A percentile compares a stretch with the other conserved stretches of the same genome.
These are phyloP conservation scores for Monosporascus sp. DNA, from an alignment of 2,329 filamentous ascomycete genomes.

Conservation along the genomic window DNA sequence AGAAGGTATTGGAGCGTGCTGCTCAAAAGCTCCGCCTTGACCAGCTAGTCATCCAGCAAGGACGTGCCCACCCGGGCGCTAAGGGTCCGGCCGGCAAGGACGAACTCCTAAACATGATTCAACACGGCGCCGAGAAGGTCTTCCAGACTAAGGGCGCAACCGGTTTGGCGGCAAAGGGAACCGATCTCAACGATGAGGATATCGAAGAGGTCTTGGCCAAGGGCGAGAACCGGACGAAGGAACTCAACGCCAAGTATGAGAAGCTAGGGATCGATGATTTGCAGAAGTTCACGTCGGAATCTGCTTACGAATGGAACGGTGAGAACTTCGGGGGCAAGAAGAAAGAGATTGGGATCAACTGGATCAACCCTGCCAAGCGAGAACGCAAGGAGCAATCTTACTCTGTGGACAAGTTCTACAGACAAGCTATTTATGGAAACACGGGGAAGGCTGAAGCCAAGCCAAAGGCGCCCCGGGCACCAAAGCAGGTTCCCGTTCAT, in stretches of 20 bases:
- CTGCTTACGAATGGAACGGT: constrained; percentile 98
- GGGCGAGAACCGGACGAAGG: constrained; percentile 82
- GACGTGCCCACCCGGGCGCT: constrained; percentile 80
- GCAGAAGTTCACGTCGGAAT: constrained; percentile 96
- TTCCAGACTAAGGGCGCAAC: constrained; percentile 70
- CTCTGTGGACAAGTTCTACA: constrained; percentile 98
- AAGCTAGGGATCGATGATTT: constrained; percentile 94
- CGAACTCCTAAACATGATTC: constrained; percentile 94
- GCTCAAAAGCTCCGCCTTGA: constrained; percentile 95
- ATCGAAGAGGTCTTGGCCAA: constrained; percentile 83
- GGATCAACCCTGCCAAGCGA: constrained; percentile 98
- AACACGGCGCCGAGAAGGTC: constrained; percentile 93
- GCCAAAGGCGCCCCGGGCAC: constrained; percentile 90
- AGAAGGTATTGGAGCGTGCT: constrained; percentile 94
- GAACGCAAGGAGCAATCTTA: constrained; percentile 98
- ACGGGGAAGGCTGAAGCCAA: constrained; percentile 79
- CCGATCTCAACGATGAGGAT: constrained; percentile 74
- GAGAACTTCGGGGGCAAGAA: constrained; percentile 89
- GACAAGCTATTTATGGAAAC: constrained; percentile 71
- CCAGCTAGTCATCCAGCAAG: constrained; percentile 96
- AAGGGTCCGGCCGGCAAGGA: constrained; percentile 95
- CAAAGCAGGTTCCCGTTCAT: constrained; percentile 85
- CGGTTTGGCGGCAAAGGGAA: constrained; percentile 54
- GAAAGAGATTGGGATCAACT: constrained; percentile 86
- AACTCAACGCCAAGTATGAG: constrained; percentile 90